Percentiles rank a stretch among this genome's conserved stretches.
Conservation (phyloP, 2,329 filamentous ascomycete genomes). For the Aureobasidium sp. region DNA sequence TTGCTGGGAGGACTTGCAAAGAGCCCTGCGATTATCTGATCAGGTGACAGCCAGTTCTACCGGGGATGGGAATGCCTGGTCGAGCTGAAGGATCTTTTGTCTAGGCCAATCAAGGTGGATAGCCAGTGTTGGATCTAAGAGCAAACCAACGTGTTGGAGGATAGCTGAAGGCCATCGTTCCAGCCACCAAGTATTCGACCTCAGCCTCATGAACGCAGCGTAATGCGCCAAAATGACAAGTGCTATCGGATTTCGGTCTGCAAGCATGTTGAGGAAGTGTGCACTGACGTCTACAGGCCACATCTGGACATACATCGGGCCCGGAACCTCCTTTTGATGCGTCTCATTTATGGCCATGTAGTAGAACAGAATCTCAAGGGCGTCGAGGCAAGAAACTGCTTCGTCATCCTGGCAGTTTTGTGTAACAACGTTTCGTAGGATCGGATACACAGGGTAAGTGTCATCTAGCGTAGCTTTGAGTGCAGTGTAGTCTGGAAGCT, state of each 20-base stretch:
- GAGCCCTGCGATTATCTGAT: not conserved
- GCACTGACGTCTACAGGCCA: slow-evolving; percentile 9
- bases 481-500: not conserved
- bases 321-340: not conserved
- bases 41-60: not conserved
- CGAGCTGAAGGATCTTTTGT: not conserved
- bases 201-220: slow-evolving; percentile 6
- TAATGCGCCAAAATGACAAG: slow-evolving; percentile 9
- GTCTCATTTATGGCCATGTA: slow-evolving; percentile 10
- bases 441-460: not conserved
- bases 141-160: not conserved
- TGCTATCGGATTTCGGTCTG: not conserved
- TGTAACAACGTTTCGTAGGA: not conserved
- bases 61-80: not conserved
- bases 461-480: not conserved
- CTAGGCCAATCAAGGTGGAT: slow-evolving; percentile 2
- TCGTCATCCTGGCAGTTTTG: not conserved
- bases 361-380: not conserved
- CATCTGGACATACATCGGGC: slow-evolving; percentile 8
- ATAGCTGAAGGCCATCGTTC: not conserved
- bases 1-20: not conserved
- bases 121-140: not conserved
- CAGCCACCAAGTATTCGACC: slow-evolving; percentile 12
- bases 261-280: slow-evolving; percentile 1
- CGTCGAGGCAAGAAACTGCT: not conserved